Base-by-base conservation (phyloP, 306 rosid genomes). In the Lathyrus tuberosus region DNA sequence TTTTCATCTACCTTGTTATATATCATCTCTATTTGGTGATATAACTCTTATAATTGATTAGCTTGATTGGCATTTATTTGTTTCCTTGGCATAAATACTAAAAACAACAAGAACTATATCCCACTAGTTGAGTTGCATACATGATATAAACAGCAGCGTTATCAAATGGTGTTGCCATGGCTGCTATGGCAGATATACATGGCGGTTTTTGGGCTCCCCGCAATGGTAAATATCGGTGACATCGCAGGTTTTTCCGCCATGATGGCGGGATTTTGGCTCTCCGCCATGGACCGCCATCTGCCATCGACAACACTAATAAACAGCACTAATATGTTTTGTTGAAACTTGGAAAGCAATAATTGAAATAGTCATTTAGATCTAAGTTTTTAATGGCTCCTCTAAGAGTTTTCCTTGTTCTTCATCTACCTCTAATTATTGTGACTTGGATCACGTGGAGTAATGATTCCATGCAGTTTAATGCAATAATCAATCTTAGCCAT, bases 1-100 rank as follows among this genome's bases (percentile, higher is more conserved):
- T 28, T 65, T 65, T 43, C 41, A 10, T n/a, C 9, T 4, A 65
- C 24, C 10, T 24, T 65, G 12, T 68, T 42, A 5, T 59, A 41
- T 59, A 65, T 72, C 60, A 38, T 52, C 31, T 65, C 10, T 40
- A 41, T 15, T 41, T 66, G 51, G 58, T 66, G 48, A 66, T 28
- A 47, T 41, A 44, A 13, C 11, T 33, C 37, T 4, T 20, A 44
- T 57, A n/a, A 7, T 26, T 17, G 43, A 10, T 54, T 35, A 33
- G 30, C 30, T 67, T 35, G 53, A 24, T 61, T 61, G 52, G 15
- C 24, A 62, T 44, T 56, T 22, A 24, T 65, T 18, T 62, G 28
- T 52, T 62, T 10, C 47, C 63, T 17, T 18, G 70, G 70, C 28
- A 62, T 44, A 5, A 49, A 49, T 16, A 38, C 42, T 41, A 15